These are phyloP conservation scores for Leucocoprinus sp. DNA, from an alignment of 768 basidiomycete genomes.

Conservation along the genomic window DNA sequence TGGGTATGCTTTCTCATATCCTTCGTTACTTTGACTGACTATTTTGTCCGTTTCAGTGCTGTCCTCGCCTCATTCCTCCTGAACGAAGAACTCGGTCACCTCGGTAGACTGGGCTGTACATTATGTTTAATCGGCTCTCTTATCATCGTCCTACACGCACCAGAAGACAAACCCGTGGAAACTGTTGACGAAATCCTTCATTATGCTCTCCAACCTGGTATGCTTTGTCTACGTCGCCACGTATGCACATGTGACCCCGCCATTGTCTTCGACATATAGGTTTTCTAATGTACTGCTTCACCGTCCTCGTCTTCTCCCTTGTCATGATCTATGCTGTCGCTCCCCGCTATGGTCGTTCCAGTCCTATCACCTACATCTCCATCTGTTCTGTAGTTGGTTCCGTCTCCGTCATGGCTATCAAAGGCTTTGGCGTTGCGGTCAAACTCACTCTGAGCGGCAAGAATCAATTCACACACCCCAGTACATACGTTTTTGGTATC, in stretches of 20 bases:
- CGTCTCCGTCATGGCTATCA: conserved; percentile 98
- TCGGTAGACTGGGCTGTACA: conserved; percentile 83
- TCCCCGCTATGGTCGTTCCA: conserved; percentile 80
- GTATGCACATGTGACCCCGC: neutral
- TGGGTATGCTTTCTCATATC: conserved; percentile 50
- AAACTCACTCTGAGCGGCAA: conserved; percentile 90
- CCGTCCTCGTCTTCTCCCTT: conserved; percentile 70
- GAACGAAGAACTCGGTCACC: conserved; percentile 87
- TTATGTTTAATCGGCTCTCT: conserved; percentile 81
- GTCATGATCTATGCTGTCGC: conserved; percentile 84
- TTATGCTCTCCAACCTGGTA: conserved; percentile 92
- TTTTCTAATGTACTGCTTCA: conserved; percentile 86
- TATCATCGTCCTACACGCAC: conserved; percentile 94
- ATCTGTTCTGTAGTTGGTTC: conserved; percentile 96
- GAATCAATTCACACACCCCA: conserved; percentile 91
- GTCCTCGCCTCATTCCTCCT: conserved; percentile 90
- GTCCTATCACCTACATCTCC: conserved; percentile 88
- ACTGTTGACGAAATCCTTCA: conserved; percentile 91
- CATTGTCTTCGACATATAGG: conserved; percentile 38
- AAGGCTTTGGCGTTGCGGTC: conserved; percentile 94
- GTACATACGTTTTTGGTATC: conserved; percentile 93
- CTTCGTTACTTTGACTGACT: neutral
- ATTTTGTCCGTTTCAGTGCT: conserved; percentile 45
- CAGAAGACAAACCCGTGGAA: conserved; percentile 86
- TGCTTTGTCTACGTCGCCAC: conserved; percentile 14